Percentiles rank a stretch among this genome's conserved stretches.
Conservation (phyloP, 805 yeast genomes). For the Ogataea degrootiae region DNA sequence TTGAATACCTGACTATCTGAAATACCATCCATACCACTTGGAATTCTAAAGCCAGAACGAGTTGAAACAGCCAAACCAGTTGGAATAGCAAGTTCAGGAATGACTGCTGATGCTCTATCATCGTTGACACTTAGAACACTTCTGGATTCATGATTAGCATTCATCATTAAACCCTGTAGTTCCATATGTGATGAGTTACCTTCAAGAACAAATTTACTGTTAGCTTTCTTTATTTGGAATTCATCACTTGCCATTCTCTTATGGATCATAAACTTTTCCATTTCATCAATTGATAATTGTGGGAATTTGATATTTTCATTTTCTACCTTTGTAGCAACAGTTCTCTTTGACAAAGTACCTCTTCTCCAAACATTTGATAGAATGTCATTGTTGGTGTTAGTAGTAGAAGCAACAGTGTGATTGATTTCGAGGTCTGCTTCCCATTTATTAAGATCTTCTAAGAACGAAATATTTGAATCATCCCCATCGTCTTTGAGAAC, state of each 20-base stretch:
- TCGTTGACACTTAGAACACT: slow-evolving; percentile 9
- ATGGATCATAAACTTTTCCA: slow-evolving; percentile 27
- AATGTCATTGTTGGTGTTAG: slow-evolving; percentile 14
- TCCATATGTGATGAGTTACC: slow-evolving; percentile 12
- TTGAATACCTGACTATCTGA: background rate
- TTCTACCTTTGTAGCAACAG: slow-evolving; percentile 7
- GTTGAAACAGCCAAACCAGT: slow-evolving; percentile 9
- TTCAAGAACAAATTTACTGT: slow-evolving; percentile 17
- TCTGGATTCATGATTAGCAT: slow-evolving; percentile 10
- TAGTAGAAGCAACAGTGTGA: background rate
- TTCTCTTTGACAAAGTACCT: slow-evolving; percentile 21
- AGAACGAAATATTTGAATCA: slow-evolving; percentile 36
- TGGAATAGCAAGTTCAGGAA: slow-evolving; percentile 28
- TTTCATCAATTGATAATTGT: slow-evolving; percentile 21
- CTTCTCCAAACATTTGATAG: slow-evolving; percentile 26
- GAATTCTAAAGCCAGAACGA: background rate
- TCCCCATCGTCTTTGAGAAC: slow-evolving; percentile 31
- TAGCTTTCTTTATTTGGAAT: slow-evolving; percentile 24
- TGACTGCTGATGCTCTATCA: slow-evolving; percentile 16
- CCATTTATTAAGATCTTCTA: slow-evolving; percentile 37
- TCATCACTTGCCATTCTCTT: slow-evolving; percentile 30
- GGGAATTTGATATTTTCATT: slow-evolving; percentile 14
- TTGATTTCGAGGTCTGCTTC: slow-evolving; percentile 15
- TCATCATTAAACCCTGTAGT: slow-evolving; percentile 22
- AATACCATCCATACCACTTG: background rate